Base-by-base conservation (phyloP, 169 alveolate species). In the Plasmodium vivax region DNA sequence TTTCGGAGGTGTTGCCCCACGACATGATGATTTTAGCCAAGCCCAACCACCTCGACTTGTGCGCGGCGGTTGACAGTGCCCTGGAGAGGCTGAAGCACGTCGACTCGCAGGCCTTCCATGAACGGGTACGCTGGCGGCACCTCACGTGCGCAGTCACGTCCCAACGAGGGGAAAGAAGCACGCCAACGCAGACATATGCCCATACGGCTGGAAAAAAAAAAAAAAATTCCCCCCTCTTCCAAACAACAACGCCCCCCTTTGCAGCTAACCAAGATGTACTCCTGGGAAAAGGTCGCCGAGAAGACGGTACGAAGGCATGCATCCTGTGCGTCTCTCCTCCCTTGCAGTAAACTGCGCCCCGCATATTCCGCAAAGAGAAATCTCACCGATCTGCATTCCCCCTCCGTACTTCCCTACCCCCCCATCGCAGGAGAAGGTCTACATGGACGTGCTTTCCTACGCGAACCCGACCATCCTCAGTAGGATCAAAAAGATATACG, bases 1-100 rank as follows among this genome's bases (percentile, higher is more conserved):
- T 99, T 0, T 99, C 99, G 1, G 99, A 99, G 83, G 98, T 96
- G 7, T 80, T 96, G 34, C 98, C 98, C 0, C 85, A 81, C 6
- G 98, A 96, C 79, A 95, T 96, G 97, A 93, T 96, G 77, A 93
- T 96, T 10, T 93, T 96, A 56, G 73, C 98, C 51, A 95, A 96
- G 75, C 96, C 95, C 19, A 87, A 93, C 41, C 96, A 96, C 27
- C 91, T 83, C 23, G 96, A 96, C 27, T 58, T 96, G 27, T 95
- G 96, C 68, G 32, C 94, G 54, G 94, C 96, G 10, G 93, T 96
- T 43, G 98, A 95, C 68, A 94, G 93, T 23, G 97, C 98, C n/a
- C 93, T 96, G 30, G 41, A 81, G n/a, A 83, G 83, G 92, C 74
- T 96, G 32, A 87, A 94, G 16, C 23, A 54, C 27, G 92, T 91